Conservation (phyloP, 164 flowering plant genomes). For the Pachysandra terminalis region DNA sequence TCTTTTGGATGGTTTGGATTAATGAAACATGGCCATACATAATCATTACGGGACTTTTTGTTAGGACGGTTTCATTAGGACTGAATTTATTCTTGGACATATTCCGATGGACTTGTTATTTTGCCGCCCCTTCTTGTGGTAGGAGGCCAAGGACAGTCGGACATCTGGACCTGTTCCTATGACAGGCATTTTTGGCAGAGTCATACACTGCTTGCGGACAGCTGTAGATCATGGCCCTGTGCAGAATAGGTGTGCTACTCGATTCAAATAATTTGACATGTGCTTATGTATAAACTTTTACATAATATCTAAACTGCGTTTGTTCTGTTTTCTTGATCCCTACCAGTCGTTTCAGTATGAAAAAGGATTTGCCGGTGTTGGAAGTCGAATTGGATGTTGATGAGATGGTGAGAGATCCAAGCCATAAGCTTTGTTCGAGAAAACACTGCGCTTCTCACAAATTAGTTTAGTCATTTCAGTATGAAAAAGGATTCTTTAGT, state of each 20-base stretch:
- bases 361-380: no score
- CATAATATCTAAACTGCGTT: background rate
- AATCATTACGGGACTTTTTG: no score
- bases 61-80: no score
- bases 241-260: slow-evolving; percentile 61
- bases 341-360: slow-evolving; percentile 46
- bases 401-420: no score
- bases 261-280: background rate
- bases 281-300: no score
- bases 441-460: no score
- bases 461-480: no score
- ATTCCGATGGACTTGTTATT: background rate
- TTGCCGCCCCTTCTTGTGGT: slow-evolving; percentile 13
- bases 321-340: slow-evolving; percentile 6
- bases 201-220: slow-evolving; percentile 63
- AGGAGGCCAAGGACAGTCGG: slow-evolving; percentile 95
- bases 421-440: no score
- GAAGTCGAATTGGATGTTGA: no score
- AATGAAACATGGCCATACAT: no score
- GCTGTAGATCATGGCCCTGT: slow-evolving; percentile 97
- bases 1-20: no score
- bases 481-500: slow-evolving; percentile 69
- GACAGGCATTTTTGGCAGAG: slow-evolving; percentile 80
- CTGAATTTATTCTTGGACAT: background rate
- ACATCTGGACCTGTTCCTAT: slow-evolving; percentile 83